Base-by-base conservation (phyloP, 768 basidiomycete genomes). In the Boletus sp. region DNA sequence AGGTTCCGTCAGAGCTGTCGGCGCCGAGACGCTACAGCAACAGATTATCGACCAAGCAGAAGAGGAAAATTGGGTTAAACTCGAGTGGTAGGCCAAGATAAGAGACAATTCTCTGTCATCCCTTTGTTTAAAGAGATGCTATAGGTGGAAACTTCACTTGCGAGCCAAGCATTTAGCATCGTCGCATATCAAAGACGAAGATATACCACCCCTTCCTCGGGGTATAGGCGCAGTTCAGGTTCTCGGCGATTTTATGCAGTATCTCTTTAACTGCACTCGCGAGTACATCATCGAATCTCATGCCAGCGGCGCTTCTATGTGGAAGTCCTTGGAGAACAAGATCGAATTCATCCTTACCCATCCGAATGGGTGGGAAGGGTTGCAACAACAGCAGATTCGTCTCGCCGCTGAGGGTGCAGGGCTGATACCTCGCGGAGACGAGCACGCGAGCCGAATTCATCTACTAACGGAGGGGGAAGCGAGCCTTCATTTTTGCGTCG, bases 21-120 rank as follows among this genome's bases (percentile, higher is more conserved):
- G 81, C 0, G 78, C 78, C 2, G 80, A 80, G 54, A 73, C 79
- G 0, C 20, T 62, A 15, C 67, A 72, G 15, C 70, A 74, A 32
- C 67, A 69, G 10, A 63, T 74, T 18, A 62, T 74, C n/a, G 75
- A 75, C 4, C 58, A 67, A 44, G 79, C 78, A 1, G 75, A 75
- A 41, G 75, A 78, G 0, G 70, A 73, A 49, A 48, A 54, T 18
- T 67, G 61, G 77, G 48, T 56, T 17, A 80, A 74, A 58, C 71
- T 75, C 1, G 75, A 78, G 65, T 77, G 77, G 77, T 77, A 32
- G 53, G 60, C 6, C 7, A 24, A 9, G 6, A 28, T 24, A n/a
- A 10, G 18, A 24, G 11, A 29, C 4, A 28, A 12, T 41, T 2
- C 10, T 32, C 35, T 24, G 8, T 33, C 14, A 15, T 47, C n/a